Evolutionary conservation across 2,329 filamentous ascomycete species (phyloP), one percentile per base, ranked within the genome.

Genomic region (Colletotrichum aenigma): DNA sequence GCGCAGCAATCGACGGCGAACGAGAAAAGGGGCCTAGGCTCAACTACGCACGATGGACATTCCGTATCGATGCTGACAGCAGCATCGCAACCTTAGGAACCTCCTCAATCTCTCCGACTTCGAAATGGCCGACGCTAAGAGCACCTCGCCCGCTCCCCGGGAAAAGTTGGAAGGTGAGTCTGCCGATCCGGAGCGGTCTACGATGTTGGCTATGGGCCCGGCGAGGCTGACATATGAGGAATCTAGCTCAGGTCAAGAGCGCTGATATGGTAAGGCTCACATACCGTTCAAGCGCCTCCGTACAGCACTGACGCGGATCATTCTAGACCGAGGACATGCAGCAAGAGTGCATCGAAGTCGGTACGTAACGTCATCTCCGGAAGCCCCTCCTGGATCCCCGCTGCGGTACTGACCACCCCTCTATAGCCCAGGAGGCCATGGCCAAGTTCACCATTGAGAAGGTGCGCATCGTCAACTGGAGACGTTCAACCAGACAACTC

Each of bases 281-380:
- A 30, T 60, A 52, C 69, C 75, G 74, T n/a, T 30, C 32, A 21
- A 30, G 34, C 26, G 56, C 12, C 15, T 60, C 16, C 9, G 16
- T 10, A 6, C 52, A 71, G 21, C 52, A 48, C 60, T 71, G 69
- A 76, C 32, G 78, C 84, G 86, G 79, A 87, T 80, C 21, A 38
- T 21, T 13, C 34, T 30, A 98, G 97, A 96, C 94, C 81, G 96
- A 98, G 75, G 96, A 98, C 81, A 98, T 99, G 97, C 96, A 98
- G 83, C 92, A 95, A 82, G 96, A 98, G 87, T 95, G 94, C 62
- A 95, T 99, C 82, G 95, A 98, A 91, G 94, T 98, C 84, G 96
- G 96, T 98, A 93, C 80, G 96, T 89, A 78, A 58, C 34, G 56
- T 65, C 52, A 60, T 58, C 26, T 43, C 13, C 56, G 34, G 28